Percentiles rank a stretch among this genome's conserved stretches.
phyloP scores from a whole-genome alignment of 345 rosid genomes.

The Citrus medica region DNA sequence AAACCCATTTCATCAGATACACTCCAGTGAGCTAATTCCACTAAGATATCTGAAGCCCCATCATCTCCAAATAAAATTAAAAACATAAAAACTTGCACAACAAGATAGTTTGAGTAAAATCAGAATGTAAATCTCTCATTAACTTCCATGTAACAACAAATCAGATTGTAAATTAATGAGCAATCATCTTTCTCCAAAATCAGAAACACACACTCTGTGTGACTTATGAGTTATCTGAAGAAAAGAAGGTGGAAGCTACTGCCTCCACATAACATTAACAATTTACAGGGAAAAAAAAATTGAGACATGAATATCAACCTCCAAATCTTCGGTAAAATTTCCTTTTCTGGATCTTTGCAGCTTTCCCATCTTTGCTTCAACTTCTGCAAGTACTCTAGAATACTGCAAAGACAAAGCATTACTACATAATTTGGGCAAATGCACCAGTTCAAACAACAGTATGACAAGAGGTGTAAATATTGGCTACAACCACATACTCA shows the following conservation, averaged over 20 bases:
- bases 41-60: background rate
- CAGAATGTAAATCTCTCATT: background rate
- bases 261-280: background rate
- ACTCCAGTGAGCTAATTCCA: background rate
- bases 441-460: background rate
- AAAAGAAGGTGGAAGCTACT: background rate
- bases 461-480: background rate
- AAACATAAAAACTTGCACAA: background rate
- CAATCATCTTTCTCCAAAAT: background rate
- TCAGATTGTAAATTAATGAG: background rate
- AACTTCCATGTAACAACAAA: background rate
- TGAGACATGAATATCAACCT: conserved; percentile 51
- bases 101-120: background rate
- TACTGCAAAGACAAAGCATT: conserved; percentile 48
- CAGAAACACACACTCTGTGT: background rate
- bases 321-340: conserved; percentile 45
- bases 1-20: conserved; percentile 1
- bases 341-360: conserved; percentile 67
- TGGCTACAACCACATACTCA: conserved; percentile 52
- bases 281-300: background rate
- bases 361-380: conserved; percentile 78
- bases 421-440: conserved; percentile 13
- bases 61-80: background rate
- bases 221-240: background rate
- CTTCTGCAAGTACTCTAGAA: conserved; percentile 62